Evolutionary conservation across 2,329 filamentous ascomycete genomes (phyloP).

Genomic region (Colletotrichum brevisporum): DNA sequence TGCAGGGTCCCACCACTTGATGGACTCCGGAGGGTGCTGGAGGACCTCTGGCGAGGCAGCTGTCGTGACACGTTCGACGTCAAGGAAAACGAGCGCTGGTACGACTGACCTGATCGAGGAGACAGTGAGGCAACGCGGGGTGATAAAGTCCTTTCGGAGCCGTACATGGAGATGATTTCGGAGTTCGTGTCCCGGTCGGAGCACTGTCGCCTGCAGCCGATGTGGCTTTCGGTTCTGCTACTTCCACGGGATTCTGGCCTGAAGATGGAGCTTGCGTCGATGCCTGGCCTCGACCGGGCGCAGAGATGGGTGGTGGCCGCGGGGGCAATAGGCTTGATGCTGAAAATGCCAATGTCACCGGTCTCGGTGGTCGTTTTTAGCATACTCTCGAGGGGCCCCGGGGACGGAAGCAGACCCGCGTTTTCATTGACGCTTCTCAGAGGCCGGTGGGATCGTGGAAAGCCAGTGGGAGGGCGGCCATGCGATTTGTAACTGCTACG

Average conservation of each 20-base stretch:
- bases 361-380: conserved; percentile 76
- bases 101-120: conserved; percentile 58
- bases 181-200: conserved; percentile 67
- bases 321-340: conserved; percentile 61
- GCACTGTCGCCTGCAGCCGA: conserved; percentile 61
- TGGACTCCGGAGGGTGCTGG: conserved; percentile 63
- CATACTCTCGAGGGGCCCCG: conserved; percentile 74
- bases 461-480: conserved; percentile 41
- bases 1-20: conserved; percentile 59
- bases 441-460: conserved; percentile 51
- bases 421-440: conserved; percentile 61
- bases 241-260: conserved; percentile 49
- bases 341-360: conserved; percentile 75
- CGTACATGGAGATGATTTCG: conserved; percentile 70
- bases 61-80: conserved; percentile 64
- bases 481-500: conserved; percentile 50
- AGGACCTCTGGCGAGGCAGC: conserved; percentile 63
- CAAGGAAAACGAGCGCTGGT: conserved; percentile 68
- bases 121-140: conserved; percentile 59
- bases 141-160: conserved; percentile 61
- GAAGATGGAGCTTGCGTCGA: conserved; percentile 47
- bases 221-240: conserved; percentile 51
- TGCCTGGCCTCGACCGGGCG: conserved; percentile 47
- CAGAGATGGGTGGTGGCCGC: conserved; percentile 49
- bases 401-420: conserved; percentile 59